Conservation (phyloP, 192 early-diverging fungal genomes). For the Coemansia sp. region DNA sequence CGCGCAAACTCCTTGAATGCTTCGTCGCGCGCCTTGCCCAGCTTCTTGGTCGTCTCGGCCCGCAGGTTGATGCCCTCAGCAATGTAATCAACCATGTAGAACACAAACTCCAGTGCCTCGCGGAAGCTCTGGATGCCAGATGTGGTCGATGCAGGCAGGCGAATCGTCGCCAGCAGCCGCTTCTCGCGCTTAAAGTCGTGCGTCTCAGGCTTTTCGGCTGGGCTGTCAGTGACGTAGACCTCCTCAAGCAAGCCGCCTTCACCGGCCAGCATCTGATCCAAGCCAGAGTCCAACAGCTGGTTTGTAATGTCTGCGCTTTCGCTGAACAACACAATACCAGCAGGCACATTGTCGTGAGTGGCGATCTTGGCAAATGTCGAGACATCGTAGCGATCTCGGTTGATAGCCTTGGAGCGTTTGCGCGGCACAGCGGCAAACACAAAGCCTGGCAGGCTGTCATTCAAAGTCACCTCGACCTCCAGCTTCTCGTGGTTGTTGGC, state of each 20-base stretch:
- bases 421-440: constrained; percentile 71
- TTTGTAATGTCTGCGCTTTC: constrained; percentile 59
- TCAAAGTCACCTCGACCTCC: constrained; percentile 51
- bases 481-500: constrained; percentile 42
- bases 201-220: constrained; percentile 59
- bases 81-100: constrained; percentile 43
- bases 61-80: constrained; percentile 31
- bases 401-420: constrained; percentile 55
- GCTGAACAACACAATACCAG: constrained; percentile 55
- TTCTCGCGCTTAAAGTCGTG: constrained; percentile 57
- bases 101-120: constrained; percentile 50
- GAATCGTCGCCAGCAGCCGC: constrained; percentile 39
- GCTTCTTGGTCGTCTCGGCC: constrained; percentile 56
- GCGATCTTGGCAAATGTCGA: constrained; percentile 40
- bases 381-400: constrained; percentile 66
- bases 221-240: constrained; percentile 62
- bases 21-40: constrained; percentile 64
- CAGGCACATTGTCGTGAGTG: constrained; percentile 22
- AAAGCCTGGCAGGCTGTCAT: constrained; percentile 52
- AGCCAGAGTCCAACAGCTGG: constrained; percentile 54
- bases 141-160: constrained; percentile 30
- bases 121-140: constrained; percentile 19
- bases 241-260: constrained; percentile 54
- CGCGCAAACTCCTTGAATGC: constrained; percentile 65
- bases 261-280: constrained; percentile 49